Percentiles rank a stretch among this genome's conserved stretches.
These are phyloP conservation scores for Mucuna pruriens DNA, from an alignment of 306 rosid genomes.

Conservation along the genomic window DNA sequence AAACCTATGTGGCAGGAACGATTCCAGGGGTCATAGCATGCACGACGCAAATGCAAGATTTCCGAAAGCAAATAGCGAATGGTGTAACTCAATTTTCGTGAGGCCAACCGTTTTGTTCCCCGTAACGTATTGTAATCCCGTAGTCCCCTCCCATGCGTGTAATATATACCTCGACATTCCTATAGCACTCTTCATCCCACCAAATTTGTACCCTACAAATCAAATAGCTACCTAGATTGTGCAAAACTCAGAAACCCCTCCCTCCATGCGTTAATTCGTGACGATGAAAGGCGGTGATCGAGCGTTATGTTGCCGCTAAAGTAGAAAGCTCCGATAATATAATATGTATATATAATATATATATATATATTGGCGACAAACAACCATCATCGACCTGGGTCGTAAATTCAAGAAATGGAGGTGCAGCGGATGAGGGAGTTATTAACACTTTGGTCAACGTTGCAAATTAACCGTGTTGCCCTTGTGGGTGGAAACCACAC, in stretches of 20 bases:
- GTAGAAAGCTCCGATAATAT: not conserved
- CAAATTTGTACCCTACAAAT: conserved; percentile 9
- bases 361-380: not conserved
- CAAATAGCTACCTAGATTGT: not conserved
- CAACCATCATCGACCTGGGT: conserved; percentile 51
- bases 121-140: conserved; percentile 1
- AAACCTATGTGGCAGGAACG: not conserved
- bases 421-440: conserved; percentile 69
- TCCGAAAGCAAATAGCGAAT: not conserved
- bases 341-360: no score
- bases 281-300: conserved; percentile 13
- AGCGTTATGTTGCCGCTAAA: not conserved
- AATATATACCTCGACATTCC: not conserved
- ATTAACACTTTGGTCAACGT: conserved; percentile 56
- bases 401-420: conserved; percentile 56
- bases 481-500: conserved; percentile 97
- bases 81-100: conserved; percentile 51
- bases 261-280: conserved; percentile 41
- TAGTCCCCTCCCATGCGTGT: not conserved
- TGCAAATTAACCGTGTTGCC: conserved; percentile 49
- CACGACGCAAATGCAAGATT: not conserved
- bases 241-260: not conserved
- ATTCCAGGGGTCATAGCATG: not conserved
- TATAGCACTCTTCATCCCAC: not conserved
- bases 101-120: conserved; percentile 24